phyloP scores from a whole-genome alignment of 352 stramenopile species.

The Pythium myriotylum region DNA sequence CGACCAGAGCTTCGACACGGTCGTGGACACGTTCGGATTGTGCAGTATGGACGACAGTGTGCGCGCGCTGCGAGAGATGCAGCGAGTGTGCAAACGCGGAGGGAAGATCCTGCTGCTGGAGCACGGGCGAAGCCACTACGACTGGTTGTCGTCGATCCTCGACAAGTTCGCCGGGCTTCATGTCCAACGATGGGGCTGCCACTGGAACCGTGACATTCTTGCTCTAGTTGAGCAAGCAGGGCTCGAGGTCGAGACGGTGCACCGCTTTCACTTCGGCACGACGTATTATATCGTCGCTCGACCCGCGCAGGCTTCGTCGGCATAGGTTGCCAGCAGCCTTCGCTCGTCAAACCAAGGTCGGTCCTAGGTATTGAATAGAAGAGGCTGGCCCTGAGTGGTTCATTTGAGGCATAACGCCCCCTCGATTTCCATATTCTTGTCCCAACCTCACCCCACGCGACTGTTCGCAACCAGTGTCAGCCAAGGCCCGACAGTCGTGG shows the following conservation, averaged over 20 bases:
- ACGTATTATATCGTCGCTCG: constrained; percentile 90
- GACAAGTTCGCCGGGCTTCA: constrained; percentile 93
- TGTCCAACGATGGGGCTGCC: constrained; percentile 94
- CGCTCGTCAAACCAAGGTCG: too few relatives aligned
- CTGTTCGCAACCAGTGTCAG: neutral
- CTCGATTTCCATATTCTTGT: too few relatives aligned
- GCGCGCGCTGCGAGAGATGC: constrained; percentile 91
- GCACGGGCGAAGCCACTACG: constrained; percentile 91
- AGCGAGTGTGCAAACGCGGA: constrained; percentile 88
- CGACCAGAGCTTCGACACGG: constrained; percentile 90
- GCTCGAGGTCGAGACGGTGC: constrained; percentile 84
- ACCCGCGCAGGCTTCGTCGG: constrained; percentile 23
- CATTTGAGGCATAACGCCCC: too few relatives aligned
- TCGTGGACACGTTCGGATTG: constrained; percentile 97
- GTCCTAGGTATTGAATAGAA: too few relatives aligned
- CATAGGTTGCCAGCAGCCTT: too few relatives aligned
- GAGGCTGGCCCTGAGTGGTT: too few relatives aligned
- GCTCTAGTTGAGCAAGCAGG: constrained; percentile 81
- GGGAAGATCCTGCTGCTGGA: constrained; percentile 94
- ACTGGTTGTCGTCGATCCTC: constrained; percentile 89
- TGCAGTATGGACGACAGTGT: constrained; percentile 95
- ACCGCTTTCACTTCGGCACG: constrained; percentile 95
- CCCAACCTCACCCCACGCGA: neutral
- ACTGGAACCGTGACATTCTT: constrained; percentile 96
- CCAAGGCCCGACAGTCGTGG: neutral